A percentile compares a stretch with the other conserved stretches of the same genome.
Evolutionary conservation across 441 rosid genomes (phyloP).

Genomic region (Iberis amara): DNA sequence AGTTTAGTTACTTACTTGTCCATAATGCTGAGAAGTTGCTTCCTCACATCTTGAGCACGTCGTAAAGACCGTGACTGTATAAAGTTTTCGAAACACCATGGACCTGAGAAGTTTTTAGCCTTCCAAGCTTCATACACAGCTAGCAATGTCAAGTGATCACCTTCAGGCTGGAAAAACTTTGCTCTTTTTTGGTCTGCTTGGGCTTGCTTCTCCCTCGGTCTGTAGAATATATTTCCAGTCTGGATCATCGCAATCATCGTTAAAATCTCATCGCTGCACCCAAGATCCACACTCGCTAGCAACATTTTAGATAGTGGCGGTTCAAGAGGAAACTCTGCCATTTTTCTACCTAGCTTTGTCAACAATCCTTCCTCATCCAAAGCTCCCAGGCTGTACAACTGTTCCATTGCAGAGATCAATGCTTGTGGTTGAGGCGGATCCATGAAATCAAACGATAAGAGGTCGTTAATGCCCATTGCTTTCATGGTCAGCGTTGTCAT

Average conservation of each 20-base stretch:
- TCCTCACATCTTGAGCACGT: conserved; percentile 82
- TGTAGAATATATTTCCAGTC: conserved; percentile 75
- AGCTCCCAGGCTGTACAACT: conserved; percentile 76
- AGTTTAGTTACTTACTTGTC: conserved; percentile 51
- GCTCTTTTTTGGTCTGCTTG: conserved; percentile 90
- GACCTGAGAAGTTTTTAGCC: conserved; percentile 81
- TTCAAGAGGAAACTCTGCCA: conserved; percentile 89
- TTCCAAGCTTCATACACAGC: conserved; percentile 92
- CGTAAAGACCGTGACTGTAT: conserved; percentile 74
- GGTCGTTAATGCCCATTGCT: conserved; percentile 88
- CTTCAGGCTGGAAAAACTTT: conserved; percentile 85
- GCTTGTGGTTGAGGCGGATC: conserved; percentile 84
- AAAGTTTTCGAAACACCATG: conserved; percentile 87
- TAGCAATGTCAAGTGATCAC: conserved; percentile 80
- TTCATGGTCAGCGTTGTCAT: conserved; percentile 59
- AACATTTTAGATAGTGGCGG: conserved; percentile 90
- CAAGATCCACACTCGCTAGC: conserved; percentile 83
- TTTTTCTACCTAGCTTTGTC: conserved; percentile 78
- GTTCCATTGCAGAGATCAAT: conserved; percentile 87
- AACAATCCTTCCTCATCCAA: conserved; percentile 83
- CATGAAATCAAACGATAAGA: conserved; percentile 79
- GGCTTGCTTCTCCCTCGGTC: conserved; percentile 90
- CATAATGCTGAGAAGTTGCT: conserved; percentile 84
- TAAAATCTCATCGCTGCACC: conserved; percentile 83
- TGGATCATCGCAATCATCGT: conserved; percentile 84